Percentiles rank a stretch among this genome's conserved stretches.
These are phyloP conservation scores for Schizonepeta tenuifolia DNA, from an alignment of 257 asterid genomes.

Conservation along the genomic window DNA sequence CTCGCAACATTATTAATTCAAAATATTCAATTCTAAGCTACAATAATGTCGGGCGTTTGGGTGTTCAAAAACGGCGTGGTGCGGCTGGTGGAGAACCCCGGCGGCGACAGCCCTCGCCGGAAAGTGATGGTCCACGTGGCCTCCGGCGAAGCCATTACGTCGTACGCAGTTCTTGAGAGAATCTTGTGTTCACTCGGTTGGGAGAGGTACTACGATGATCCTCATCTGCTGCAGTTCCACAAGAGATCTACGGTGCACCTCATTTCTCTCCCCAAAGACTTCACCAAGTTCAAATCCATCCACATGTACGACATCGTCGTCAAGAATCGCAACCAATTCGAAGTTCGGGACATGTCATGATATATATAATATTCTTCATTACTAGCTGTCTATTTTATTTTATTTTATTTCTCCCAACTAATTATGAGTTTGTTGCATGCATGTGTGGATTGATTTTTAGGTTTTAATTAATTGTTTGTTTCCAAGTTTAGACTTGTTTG, in stretches of 20 bases:
- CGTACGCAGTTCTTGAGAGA: slow-evolving; percentile 59
- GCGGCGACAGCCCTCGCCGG: slow-evolving; percentile 50
- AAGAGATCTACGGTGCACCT: slow-evolving; percentile 70
- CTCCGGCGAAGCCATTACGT: slow-evolving; percentile 52
- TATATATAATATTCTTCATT: no score
- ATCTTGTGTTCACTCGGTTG: slow-evolving; percentile 58
- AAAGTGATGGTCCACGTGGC: slow-evolving; percentile 58
- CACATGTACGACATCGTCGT: slow-evolving; percentile 70
- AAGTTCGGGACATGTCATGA: slow-evolving; percentile 55
- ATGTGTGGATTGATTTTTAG: no score
- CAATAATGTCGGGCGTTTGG: slow-evolving; percentile 72
- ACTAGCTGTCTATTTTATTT: no score
- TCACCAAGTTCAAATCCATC: slow-evolving; percentile 64
- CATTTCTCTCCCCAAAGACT: slow-evolving; percentile 73
- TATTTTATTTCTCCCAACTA: no score
- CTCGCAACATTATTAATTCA: background rate
- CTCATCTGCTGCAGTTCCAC: slow-evolving; percentile 68
- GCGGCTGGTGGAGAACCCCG: slow-evolving; percentile 59
- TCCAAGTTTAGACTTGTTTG: no score
- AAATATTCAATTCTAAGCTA: no score
- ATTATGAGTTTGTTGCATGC: no score
- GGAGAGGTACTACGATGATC: slow-evolving; percentile 79
- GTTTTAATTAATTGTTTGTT: no score
- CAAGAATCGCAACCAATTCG: slow-evolving; percentile 66
- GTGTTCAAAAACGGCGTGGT: slow-evolving; percentile 70